A percentile compares a stretch with the other conserved stretches of the same genome.
Evolutionary conservation across 2,329 filamentous ascomycete genomes (phyloP).

Genomic region (Elsinoe ampelina): DNA sequence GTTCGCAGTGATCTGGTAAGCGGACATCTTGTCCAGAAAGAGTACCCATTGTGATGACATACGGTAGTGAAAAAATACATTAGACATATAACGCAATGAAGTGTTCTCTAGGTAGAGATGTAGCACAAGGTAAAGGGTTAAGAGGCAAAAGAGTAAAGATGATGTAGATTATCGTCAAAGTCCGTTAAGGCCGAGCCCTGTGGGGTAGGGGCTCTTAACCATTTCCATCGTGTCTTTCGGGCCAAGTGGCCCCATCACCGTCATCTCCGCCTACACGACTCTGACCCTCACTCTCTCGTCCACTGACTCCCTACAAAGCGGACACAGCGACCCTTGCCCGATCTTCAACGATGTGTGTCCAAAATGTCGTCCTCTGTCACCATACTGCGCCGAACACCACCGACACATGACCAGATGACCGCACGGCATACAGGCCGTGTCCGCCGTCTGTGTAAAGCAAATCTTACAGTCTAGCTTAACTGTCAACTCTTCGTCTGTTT

Average conservation of each 20-base stretch:
- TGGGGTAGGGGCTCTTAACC: no score
- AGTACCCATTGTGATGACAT: constrained; percentile 21
- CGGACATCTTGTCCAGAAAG: constrained; percentile 20
- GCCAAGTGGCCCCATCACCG: no score
- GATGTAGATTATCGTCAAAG: constrained; percentile 16
- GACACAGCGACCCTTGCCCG: no score
- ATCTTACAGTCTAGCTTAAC: constrained; percentile 36
- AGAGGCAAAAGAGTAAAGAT: no score
- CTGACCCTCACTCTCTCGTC: no score
- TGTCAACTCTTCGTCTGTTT: no score
- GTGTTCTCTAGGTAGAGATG: background rate
- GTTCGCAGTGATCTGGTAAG: constrained; percentile 22
- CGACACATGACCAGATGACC: constrained; percentile 47
- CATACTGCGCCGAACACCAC: constrained; percentile 35
- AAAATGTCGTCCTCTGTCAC: no score
- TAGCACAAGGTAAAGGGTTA: background rate
- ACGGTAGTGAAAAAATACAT: background rate
- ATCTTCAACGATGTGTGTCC: no score
- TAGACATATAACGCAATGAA: background rate
- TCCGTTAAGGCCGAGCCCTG: no score
- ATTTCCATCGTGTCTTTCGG: no score
- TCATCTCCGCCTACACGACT: no score
- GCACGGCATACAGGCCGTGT: constrained; percentile 45
- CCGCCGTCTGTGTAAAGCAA: constrained; percentile 44
- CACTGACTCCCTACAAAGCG: no score